Evolutionary conservation across 768 basidiomycete genomes (phyloP).

Genomic region (Atractiella rhizophila): DNA sequence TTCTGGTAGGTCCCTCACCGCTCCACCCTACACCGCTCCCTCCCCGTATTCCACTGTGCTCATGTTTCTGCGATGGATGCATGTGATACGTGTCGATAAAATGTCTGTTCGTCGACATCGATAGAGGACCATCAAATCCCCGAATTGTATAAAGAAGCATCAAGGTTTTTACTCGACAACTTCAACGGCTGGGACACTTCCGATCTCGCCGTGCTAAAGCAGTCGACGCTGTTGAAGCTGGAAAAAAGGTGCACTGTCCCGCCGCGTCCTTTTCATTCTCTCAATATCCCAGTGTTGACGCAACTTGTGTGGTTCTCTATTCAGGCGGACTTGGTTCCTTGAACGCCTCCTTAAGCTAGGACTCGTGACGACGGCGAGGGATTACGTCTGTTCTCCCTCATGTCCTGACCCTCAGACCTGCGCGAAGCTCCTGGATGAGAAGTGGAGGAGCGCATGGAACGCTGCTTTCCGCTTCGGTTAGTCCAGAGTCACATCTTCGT

Average conservation of each 20-base stretch:
- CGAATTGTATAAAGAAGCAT: slow-evolving; percentile 49
- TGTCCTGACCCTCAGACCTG: slow-evolving; percentile 59
- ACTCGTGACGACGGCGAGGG: slow-evolving; percentile 60
- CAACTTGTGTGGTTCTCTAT: not conserved
- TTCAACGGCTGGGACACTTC: slow-evolving; percentile 15
- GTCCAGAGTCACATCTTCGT: not conserved
- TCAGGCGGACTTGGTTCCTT: slow-evolving; percentile 75
- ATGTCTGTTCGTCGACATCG: not conserved
- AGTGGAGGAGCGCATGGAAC: slow-evolving; percentile 56
- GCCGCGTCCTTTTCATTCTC: not conserved
- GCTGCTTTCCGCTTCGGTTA: slow-evolving; percentile 6
- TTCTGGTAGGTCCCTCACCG: slow-evolving; percentile 26
- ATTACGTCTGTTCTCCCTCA: slow-evolving; percentile 58
- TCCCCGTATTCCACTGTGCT: no score
- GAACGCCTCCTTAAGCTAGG: slow-evolving; percentile 82
- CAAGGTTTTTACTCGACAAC: slow-evolving; percentile 47
- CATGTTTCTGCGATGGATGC: not conserved
- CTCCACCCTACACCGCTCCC: not conserved
- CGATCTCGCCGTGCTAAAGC: slow-evolving; percentile 29
- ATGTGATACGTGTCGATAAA: not conserved
- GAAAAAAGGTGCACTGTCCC: slow-evolving; percentile 32
- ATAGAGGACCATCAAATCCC: not conserved
- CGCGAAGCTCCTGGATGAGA: slow-evolving; percentile 66
- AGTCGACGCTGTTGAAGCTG: slow-evolving; percentile 61
- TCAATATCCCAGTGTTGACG: not conserved